Evolutionary conservation across 2,329 filamentous ascomycete species (phyloP).

Genomic region (Diaporthe longicolla): DNA sequence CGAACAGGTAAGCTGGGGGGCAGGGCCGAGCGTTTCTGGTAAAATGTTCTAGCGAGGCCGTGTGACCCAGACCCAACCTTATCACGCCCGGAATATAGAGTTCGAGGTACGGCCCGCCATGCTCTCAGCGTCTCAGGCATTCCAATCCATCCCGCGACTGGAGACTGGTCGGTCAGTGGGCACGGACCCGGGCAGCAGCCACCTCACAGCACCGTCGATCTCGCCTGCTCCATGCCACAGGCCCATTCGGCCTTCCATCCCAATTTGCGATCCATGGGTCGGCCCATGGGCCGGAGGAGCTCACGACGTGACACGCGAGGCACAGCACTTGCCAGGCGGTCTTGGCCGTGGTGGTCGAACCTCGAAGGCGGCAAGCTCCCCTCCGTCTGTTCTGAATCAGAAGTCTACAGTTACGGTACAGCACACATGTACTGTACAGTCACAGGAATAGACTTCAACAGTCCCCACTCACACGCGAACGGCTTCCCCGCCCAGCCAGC

Average conservation of each 20-base stretch:
- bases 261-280: background rate
- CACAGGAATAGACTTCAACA: constrained; percentile 25
- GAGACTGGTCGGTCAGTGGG: constrained; percentile 16
- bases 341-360: background rate
- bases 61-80: constrained; percentile 19
- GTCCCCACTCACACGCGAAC: constrained; percentile 37
- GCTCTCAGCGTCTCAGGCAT: constrained; percentile 31
- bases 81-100: constrained; percentile 26
- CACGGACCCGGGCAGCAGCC: constrained; percentile 10
- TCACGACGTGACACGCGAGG: constrained; percentile 2
- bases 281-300: background rate
- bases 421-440: background rate
- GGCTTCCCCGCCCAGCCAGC: constrained; percentile 31
- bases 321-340: constrained; percentile 1
- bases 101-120: constrained; percentile 35
- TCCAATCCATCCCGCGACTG: constrained; percentile 30
- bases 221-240: background rate
- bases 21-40: constrained; percentile 1
- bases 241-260: background rate
- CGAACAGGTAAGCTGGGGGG: background rate
- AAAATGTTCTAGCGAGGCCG: constrained; percentile 23
- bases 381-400: constrained; percentile 27
- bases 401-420: constrained; percentile 11
- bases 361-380: constrained; percentile 16
- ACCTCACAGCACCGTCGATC: constrained; percentile 19